Evolutionary conservation across 140 eudicot species (phyloP).

Genomic region (Anethum foeniculum): DNA sequence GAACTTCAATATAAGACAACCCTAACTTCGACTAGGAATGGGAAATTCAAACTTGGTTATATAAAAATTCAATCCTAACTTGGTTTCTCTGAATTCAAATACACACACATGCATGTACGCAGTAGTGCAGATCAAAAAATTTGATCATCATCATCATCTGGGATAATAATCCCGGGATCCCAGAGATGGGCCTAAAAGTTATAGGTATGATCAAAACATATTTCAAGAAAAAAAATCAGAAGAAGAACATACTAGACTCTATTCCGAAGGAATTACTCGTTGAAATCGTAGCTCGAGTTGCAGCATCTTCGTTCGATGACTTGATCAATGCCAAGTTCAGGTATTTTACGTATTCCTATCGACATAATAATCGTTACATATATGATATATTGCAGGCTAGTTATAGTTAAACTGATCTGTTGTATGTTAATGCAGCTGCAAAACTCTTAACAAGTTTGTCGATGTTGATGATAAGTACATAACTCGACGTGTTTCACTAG

Average conservation of each 20-base stretch:
- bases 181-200: background rate
- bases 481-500: background rate
- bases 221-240: background rate
- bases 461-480: background rate
- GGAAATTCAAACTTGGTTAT: background rate
- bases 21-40: background rate
- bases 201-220: background rate
- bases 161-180: background rate
- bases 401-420: background rate
- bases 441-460: background rate
- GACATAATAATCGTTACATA: background rate
- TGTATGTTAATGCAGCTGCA: conserved; percentile 6
- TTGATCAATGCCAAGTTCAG: background rate
- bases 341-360: background rate
- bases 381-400: background rate
- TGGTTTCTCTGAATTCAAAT: too few species aligned
- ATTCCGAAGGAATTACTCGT: background rate
- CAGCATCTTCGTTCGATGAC: background rate
- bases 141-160: background rate
- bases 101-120: too few species aligned
- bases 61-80: background rate
- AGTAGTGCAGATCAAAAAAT: too few species aligned
- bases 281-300: conserved; percentile 4
- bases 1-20: background rate
- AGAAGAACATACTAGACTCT: background rate